Percentiles rank a stretch among this genome's conserved stretches.
These are phyloP conservation scores for Hymenoscyphus infarciens DNA, from an alignment of 2,329 filamentous ascomycete genomes.

Conservation along the genomic window DNA sequence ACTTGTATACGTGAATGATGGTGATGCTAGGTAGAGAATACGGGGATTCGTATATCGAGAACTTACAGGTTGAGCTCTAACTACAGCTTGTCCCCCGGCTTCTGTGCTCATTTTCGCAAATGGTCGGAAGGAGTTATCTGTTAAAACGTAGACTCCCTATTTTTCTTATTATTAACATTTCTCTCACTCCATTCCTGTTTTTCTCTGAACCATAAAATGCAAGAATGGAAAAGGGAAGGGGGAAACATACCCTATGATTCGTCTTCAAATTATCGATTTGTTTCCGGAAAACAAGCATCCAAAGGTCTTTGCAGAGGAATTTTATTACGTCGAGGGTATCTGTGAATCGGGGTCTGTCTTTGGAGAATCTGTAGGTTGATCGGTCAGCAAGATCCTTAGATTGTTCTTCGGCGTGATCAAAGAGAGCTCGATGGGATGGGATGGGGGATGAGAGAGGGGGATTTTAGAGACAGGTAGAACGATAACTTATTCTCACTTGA, in stretches of 20 bases:
- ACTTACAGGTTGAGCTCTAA: slow-evolving; percentile 74
- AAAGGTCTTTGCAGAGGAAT: slow-evolving; percentile 97
- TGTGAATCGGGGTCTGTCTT: slow-evolving; percentile 80
- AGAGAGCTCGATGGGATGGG: not conserved
- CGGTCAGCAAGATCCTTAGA: not conserved
- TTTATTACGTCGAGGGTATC: slow-evolving; percentile 96
- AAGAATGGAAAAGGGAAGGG: too few species aligned
- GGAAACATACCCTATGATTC: slow-evolving; percentile 71
- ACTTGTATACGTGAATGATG: too few species aligned
- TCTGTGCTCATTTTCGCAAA: slow-evolving; percentile 87
- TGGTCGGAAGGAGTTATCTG: slow-evolving; percentile 86
- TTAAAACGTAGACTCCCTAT: slow-evolving; percentile 91
- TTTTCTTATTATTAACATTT: slow-evolving; percentile 11
- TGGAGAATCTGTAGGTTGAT: slow-evolving; percentile 60
- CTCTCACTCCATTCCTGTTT: too few species aligned
- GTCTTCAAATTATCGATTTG: slow-evolving; percentile 99
- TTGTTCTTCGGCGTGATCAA: not conserved
- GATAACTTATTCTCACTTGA: not conserved
- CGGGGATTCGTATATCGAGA: too few species aligned
- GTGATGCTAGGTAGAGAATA: too few species aligned
- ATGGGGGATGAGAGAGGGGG: too few species aligned
- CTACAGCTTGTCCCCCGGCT: slow-evolving; percentile 66
- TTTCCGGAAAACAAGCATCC: slow-evolving; percentile 91
- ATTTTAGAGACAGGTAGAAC: too few species aligned
- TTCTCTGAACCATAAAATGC: not conserved